Evolutionary conservation across 495 filamentous ascomycete species (phyloP), one percentile per base, ranked within the genome.

Genomic region (Xylaria bambusicola): DNA sequence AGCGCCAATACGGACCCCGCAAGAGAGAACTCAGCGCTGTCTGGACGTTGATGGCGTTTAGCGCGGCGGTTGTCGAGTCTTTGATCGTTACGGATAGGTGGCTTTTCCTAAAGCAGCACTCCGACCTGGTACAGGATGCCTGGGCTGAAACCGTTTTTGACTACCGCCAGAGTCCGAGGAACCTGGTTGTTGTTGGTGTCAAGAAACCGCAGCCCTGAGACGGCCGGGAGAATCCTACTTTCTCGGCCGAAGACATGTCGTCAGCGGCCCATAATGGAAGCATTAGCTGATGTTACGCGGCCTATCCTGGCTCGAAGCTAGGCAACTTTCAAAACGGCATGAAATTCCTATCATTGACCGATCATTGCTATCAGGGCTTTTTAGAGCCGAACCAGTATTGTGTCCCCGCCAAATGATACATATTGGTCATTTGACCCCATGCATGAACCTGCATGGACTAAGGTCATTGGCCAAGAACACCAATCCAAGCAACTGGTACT

Each of bases 131-230:
- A 35, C 79, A 81, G 62, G 83, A 91, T 61, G 85, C 81, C 59
- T 98, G 94, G 94, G 92, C 97, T 29, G 91, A 98, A 73, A 78
- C 87, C 18, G 91, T 96, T 0, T 98, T 97, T 75, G 92, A 94
- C 61, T 97, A 96, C 73, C 72, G 75, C n/a, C 69, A 86, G 74
- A 97, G 92, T 72, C 95, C 89, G 35, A 82, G 92, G 63, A 98
- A 96, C 74, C 73, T 93, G 66, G 94, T 90, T 44, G 88, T 96
- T 17, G 92, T 94, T 50, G 94, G 94, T 13, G 80, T 97, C 33
- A 97, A 96, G 73, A 84, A 82, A 21, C 60, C 60, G 29, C 54
- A 27, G 33, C 33, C 59, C 36, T 64, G 58, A 62, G 10, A 13
- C 23, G 15, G 10, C 21, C 9, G 35, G 2, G 24, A 58, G 15